Conservation (phyloP, 345 rosid genomes). For the Syzygium oleosum region DNA sequence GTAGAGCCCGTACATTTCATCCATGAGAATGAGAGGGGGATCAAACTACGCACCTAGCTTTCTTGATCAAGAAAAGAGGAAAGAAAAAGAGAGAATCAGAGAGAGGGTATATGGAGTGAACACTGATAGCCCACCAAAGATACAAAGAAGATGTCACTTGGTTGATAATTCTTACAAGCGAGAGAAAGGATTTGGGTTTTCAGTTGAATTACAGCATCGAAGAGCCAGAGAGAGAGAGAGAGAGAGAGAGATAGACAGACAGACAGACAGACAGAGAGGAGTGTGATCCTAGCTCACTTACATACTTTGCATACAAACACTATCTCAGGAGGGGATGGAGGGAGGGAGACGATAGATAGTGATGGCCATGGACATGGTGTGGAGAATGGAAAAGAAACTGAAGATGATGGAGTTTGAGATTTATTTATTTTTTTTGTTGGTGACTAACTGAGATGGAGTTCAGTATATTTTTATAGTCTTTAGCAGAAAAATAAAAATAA, state of each 20-base stretch:
- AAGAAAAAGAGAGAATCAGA: conserved; percentile 6
- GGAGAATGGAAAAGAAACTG: not conserved
- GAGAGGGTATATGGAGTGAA: not conserved
- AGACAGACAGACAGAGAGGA: not conserved
- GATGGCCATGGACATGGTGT: not conserved
- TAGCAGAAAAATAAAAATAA: not conserved
- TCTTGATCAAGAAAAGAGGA: not conserved
- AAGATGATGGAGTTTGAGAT: not conserved
- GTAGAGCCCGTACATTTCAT: conserved; percentile 60
- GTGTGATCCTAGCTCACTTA: not conserved
- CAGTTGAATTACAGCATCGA: not conserved
- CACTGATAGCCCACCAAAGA: not conserved
- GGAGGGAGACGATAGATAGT: not conserved
- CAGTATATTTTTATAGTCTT: not conserved
- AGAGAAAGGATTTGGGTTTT: not conserved
- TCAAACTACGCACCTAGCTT: conserved; percentile 6
- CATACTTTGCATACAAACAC: not conserved
- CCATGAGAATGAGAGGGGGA: conserved; percentile 37
- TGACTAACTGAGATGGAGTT: not conserved
- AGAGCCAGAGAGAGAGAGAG: not conserved
- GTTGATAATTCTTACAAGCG: not conserved
- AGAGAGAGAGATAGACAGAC: not conserved
- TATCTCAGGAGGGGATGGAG: not conserved
- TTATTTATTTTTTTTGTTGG: not conserved
- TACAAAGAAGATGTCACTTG: not conserved